phyloP scores from a whole-genome alignment of 495 filamentous ascomycete species.

The Penicillium herquei region DNA sequence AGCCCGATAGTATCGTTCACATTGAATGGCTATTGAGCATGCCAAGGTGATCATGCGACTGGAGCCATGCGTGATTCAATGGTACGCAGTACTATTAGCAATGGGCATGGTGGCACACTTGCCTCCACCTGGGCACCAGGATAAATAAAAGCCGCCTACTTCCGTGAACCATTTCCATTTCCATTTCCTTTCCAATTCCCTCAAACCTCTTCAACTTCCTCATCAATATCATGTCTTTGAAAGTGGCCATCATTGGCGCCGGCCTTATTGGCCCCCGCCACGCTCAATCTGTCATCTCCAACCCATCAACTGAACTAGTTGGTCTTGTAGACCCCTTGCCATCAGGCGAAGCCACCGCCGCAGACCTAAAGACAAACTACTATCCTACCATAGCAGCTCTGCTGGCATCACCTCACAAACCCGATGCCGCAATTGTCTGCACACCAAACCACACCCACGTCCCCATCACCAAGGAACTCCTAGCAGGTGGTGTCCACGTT shows the following conservation, averaged over 20 bases:
- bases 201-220: too few species aligned
- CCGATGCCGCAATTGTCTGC: constrained; percentile 58
- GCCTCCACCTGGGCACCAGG: too few species aligned
- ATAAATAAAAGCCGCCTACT: too few species aligned
- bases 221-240: not conserved
- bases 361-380: constrained; percentile 27
- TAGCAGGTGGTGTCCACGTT: constrained; percentile 49
- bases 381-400: constrained; percentile 41
- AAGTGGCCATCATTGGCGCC: constrained; percentile 52
- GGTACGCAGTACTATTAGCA: too few species aligned
- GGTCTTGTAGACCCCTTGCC: constrained; percentile 53
- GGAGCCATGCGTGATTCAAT: too few species aligned
- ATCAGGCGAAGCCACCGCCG: constrained; percentile 25
- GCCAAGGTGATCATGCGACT: not conserved
- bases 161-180: too few species aligned
- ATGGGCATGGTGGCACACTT: too few species aligned
- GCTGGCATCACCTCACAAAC: constrained; percentile 34
- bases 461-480: constrained; percentile 46
- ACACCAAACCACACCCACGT: constrained; percentile 61
- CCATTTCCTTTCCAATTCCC: too few species aligned
- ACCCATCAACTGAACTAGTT: constrained; percentile 43
- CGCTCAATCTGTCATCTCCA: constrained; percentile 47
- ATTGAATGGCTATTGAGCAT: not conserved
- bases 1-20: not conserved
- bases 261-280: constrained; percentile 61